Evolutionary conservation across 176 grass and related monocot genomes (phyloP).

Genomic region (Aegilops longissima): DNA sequence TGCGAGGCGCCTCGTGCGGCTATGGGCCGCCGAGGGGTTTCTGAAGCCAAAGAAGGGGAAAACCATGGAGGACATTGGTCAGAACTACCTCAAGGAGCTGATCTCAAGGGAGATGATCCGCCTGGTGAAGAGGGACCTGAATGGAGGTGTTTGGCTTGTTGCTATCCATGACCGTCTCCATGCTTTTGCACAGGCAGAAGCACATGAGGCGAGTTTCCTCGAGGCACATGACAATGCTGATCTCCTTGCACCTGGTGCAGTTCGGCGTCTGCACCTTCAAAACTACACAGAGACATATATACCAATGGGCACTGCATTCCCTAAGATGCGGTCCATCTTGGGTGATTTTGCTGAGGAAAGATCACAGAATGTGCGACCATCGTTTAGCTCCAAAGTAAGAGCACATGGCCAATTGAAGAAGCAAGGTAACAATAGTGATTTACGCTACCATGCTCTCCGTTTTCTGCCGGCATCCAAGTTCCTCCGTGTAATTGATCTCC

Average conservation of each 20-base stretch:
- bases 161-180: conserved; percentile 24
- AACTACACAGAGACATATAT: conserved; percentile 36
- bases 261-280: conserved; percentile 32
- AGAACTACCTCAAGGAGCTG: conserved; percentile 39
- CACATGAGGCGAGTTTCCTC: conserved; percentile 37
- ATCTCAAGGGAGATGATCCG: conserved; percentile 32
- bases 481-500: conserved; percentile 41
- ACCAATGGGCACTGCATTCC: conserved; percentile 22
- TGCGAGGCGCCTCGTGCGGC: conserved; percentile 4
- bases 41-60: conserved; percentile 35
- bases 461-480: conserved; percentile 21
- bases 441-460: neutral
- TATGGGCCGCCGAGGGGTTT: conserved; percentile 49
- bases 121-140: conserved; percentile 28
- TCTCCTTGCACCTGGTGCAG: neutral
- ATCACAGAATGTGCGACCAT: neutral
- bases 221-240: conserved; percentile 32
- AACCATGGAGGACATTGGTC: conserved; percentile 35
- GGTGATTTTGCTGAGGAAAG: conserved; percentile 40
- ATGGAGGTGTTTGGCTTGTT: conserved; percentile 10
- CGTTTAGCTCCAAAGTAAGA: neutral
- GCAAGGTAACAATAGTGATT: neutral
- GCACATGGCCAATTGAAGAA: neutral
- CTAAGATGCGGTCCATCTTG: conserved; percentile 35
- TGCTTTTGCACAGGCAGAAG: conserved; percentile 37